Percentiles rank a stretch among this genome's conserved stretches.
Evolutionary conservation across 164 flowering plant genomes (phyloP).

Genomic region (Magnolia kwangsiensis): DNA sequence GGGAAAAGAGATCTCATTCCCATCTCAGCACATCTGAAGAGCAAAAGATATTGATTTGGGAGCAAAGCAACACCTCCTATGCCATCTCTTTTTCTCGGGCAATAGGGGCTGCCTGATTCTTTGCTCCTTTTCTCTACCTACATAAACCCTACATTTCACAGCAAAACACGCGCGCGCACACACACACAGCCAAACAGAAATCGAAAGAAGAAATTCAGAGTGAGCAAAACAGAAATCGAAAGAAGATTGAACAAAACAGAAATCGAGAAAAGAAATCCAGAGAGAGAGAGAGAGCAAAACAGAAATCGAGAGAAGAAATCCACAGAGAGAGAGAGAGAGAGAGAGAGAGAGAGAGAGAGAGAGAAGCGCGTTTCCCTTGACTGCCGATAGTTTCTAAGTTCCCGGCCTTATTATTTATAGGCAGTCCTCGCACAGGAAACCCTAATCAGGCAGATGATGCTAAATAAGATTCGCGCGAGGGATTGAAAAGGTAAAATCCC

Average conservation of each 20-base stretch:
- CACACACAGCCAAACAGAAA: background rate
- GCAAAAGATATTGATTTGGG: constrained; percentile 6
- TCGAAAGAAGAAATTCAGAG: background rate
- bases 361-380: too few species aligned
- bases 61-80: constrained; percentile 10
- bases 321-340: too few species aligned
- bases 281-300: too few species aligned
- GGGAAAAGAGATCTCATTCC: background rate
- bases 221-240: background rate
- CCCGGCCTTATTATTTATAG: too few species aligned
- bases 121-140: background rate
- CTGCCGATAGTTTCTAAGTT: too few species aligned
- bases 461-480: too few species aligned
- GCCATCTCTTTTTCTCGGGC: background rate
- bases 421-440: too few species aligned
- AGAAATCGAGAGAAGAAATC: too few species aligned
- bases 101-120: constrained; percentile 10
- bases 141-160: background rate
- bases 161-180: background rate
- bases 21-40: constrained; percentile 11
- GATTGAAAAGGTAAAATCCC: too few species aligned
- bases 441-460: too few species aligned
- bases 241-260: background rate
- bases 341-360: too few species aligned
- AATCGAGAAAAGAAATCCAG: too few species aligned